phyloP scores from a whole-genome alignment of 106 monocot species.

The Dioscorea alata region DNA sequence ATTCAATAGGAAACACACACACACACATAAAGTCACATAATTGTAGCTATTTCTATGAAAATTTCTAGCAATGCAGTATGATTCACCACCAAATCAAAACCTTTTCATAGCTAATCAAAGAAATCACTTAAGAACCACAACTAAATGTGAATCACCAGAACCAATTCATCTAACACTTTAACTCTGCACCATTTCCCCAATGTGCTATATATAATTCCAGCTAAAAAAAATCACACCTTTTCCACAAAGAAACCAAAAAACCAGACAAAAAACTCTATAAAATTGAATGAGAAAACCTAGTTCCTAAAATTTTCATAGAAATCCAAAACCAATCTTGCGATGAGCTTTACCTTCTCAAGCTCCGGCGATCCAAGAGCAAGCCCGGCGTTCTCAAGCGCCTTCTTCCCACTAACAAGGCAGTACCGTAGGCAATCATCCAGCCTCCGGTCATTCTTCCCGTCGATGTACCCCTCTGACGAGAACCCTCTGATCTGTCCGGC shows the following conservation, averaged over 20 bases:
- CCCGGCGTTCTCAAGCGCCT: slow-evolving; percentile 75
- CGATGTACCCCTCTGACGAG: slow-evolving; percentile 82
- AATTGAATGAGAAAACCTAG: neutral
- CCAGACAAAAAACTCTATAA: neutral
- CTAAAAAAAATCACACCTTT: neutral
- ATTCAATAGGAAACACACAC: too few species aligned
- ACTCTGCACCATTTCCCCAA: neutral
- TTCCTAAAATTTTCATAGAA: neutral
- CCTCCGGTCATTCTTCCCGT: slow-evolving; percentile 81
- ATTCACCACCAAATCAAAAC: too few species aligned
- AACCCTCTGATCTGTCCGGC: slow-evolving; percentile 88
- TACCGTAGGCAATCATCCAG: slow-evolving; percentile 76
- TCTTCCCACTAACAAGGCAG: slow-evolving; percentile 85
- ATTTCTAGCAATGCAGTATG: too few species aligned
- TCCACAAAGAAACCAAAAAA: neutral
- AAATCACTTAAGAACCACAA: too few species aligned
- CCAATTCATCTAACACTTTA: neutral
- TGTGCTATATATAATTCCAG: neutral
- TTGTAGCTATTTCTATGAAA: too few species aligned
- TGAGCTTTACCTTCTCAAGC: slow-evolving; percentile 33
- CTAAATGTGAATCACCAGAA: too few species aligned
- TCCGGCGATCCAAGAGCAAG: slow-evolving; percentile 28
- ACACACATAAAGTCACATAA: too few species aligned
- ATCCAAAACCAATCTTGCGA: neutral
- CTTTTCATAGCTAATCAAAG: too few species aligned